Evolutionary conservation across 306 rosid genomes (phyloP).

Genomic region (Lathyrus oleraceus): DNA sequence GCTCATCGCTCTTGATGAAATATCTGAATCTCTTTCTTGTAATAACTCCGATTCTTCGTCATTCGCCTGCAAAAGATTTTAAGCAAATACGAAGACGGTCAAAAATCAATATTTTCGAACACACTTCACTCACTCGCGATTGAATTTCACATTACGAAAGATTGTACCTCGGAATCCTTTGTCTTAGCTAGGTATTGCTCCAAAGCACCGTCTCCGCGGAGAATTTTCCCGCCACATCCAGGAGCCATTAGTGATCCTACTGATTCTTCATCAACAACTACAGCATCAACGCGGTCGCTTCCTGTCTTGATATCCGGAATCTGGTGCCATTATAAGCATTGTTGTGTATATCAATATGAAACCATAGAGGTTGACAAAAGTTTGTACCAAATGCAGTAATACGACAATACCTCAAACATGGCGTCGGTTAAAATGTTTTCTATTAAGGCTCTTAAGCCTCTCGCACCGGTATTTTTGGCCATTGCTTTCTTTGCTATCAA

Average conservation of each 20-base stretch:
- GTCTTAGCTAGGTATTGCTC: conserved; percentile 58
- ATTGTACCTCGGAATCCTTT: conserved; percentile 60
- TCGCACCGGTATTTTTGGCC: conserved; percentile 93
- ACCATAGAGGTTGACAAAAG: neutral
- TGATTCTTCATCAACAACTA: conserved; percentile 79
- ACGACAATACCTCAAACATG: conserved; percentile 97
- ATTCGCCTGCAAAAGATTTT: conserved; percentile 47
- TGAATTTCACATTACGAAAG: conserved; percentile 2
- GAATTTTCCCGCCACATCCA: conserved; percentile 86
- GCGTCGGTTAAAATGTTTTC: conserved; percentile 87
- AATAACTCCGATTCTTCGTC: conserved; percentile 54
- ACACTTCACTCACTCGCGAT: neutral
- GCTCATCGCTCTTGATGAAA: conserved; percentile 88
- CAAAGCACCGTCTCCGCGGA: conserved; percentile 73
- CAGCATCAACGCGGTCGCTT: conserved; percentile 74
- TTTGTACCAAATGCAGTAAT: conserved; percentile 19
- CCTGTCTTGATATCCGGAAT: conserved; percentile 85
- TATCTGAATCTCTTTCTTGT: conserved; percentile 73
- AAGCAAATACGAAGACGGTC: conserved; percentile 1
- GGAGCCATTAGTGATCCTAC: conserved; percentile 56
- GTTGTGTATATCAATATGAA: conserved; percentile 5
- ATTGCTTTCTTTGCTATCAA: conserved; percentile 80
- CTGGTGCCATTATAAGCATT: conserved; percentile 47
- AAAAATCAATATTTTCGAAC: neutral
- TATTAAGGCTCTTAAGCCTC: conserved; percentile 85